Evolutionary conservation across 345 rosid species (phyloP).

Genomic region (Brassica napus): DNA sequence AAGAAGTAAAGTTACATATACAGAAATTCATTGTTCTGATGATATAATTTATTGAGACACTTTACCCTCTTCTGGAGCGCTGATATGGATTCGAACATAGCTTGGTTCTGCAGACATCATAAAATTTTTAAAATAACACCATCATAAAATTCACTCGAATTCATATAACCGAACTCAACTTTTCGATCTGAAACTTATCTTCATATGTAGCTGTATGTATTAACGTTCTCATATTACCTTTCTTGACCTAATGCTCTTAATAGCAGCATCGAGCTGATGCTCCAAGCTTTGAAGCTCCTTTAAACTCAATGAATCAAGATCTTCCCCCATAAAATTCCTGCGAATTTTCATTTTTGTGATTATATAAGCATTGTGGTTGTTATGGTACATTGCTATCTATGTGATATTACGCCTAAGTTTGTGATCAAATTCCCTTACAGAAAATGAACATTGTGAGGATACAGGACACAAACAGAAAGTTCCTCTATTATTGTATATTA

Average conservation of each 20-base stretch:
- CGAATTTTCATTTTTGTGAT: neutral
- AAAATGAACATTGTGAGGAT: neutral
- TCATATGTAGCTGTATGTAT: neutral
- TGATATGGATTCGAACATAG: slow-evolving; percentile 75
- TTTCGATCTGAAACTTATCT: neutral
- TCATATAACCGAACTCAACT: neutral
- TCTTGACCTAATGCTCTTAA: slow-evolving; percentile 68
- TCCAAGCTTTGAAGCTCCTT: slow-evolving; percentile 82
- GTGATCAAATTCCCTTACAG: neutral
- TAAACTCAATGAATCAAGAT: slow-evolving; percentile 63
- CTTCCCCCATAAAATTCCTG: slow-evolving; percentile 93
- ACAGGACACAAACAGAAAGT: neutral
- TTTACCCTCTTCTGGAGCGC: slow-evolving; percentile 85
- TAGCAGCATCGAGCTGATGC: slow-evolving; percentile 73
- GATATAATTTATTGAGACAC: neutral
- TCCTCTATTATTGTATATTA: neutral
- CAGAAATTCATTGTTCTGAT: neutral
- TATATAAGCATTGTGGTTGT: neutral
- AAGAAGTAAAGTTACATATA: neutral
- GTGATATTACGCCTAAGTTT: neutral
- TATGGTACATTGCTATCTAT: neutral
- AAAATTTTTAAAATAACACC: neutral
- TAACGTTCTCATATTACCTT: slow-evolving; percentile 46
- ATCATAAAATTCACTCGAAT: neutral
- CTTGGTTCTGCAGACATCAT: slow-evolving; percentile 53